Evolutionary conservation across 2,329 filamentous ascomycete genomes (phyloP).

Genomic region (Hymenoscyphus repandus): DNA sequence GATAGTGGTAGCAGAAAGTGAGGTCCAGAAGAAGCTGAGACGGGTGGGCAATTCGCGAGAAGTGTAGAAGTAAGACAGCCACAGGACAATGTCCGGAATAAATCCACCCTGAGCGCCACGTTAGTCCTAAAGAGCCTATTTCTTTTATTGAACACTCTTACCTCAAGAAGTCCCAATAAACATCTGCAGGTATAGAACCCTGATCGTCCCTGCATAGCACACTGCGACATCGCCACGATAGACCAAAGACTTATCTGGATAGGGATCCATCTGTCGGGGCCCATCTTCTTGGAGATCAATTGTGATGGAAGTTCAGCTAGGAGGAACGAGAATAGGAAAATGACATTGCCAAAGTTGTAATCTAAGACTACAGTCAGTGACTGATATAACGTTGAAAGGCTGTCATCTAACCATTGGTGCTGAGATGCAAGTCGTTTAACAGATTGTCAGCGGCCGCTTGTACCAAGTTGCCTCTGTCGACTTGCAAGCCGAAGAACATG

Average conservation of each 20-base stretch:
- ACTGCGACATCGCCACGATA: constrained; percentile 42
- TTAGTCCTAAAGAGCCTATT: too few species aligned
- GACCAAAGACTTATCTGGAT: constrained; percentile 47
- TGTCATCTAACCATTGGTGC: constrained; percentile 34
- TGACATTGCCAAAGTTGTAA: constrained; percentile 29
- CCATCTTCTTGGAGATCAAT: constrained; percentile 41
- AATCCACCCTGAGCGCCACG: too few species aligned
- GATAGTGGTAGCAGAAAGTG: constrained; percentile 40
- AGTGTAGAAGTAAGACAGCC: constrained; percentile 72
- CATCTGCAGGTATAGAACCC: constrained; percentile 40
- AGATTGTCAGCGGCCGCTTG: constrained; percentile 59
- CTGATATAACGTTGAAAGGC: too few species aligned
- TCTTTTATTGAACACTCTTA: too few species aligned
- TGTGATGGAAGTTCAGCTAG: constrained; percentile 44
- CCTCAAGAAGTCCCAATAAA: constrained; percentile 32
- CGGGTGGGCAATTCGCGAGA: constrained; percentile 63
- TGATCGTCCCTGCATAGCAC: constrained; percentile 37
- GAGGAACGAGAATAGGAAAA: constrained; percentile 37
- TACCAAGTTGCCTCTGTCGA: constrained; percentile 58
- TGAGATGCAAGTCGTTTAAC: constrained; percentile 45
- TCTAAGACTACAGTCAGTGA: too few species aligned
- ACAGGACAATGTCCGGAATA: constrained; percentile 60
- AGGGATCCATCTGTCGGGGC: constrained; percentile 46
- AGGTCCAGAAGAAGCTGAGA: constrained; percentile 66
- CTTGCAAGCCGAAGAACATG: constrained; percentile 38